Base-by-base conservation (phyloP, 768 basidiomycete genomes). In the Amanita exitialis region DNA sequence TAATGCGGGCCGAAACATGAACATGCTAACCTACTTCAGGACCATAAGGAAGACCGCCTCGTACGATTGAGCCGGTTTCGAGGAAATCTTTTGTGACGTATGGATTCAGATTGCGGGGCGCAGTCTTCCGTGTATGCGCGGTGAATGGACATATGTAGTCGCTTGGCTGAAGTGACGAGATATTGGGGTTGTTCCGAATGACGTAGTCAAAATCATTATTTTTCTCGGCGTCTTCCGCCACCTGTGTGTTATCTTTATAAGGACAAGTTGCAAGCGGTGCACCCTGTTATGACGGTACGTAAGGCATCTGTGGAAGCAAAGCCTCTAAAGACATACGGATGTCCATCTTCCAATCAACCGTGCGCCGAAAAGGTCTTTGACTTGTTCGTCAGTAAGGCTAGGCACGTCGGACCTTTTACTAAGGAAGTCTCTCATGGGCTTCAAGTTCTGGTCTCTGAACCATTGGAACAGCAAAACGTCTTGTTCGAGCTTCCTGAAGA, bases 401-500 rank as follows among this genome's bases (percentile, higher is more conserved):
- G 23, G 23, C 23, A 4, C 23, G 23, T 23, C 23, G 2, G 23
- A 16, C n/a, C 4, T 12, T 12, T 12, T 36, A 16, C 2, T 1
- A 13, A 36, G 12, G 35, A 13, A 12, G 3, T 12, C 13, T 16
- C 13, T 12, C 13, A 36, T 36, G 12, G 35, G 12, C n/a, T 12
- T 36, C 12, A 12, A 36, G 35, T 36, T 36, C 35, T 36, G 12
- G 35, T 36, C n/a, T 12, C 12, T 36, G n/a, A 13, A 36, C 13
- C n/a, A 4, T 36, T 13, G 13, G 35, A 65, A 65, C 20, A 57
- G 57, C 3, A 59, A 57, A 1, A 69, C 62, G 52, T 59, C 49
- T 49, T 69, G 68, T 34, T 67, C 58, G 1, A 71, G 57, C 35
- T 68, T 60, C 36, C 66, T 57, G 54, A 65, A 67, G 3, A 64